Evolutionary conservation across 2,329 filamentous ascomycete species (phyloP), one percentile per base, ranked within the genome.

Genomic region (Tympanopsis confertula): DNA sequence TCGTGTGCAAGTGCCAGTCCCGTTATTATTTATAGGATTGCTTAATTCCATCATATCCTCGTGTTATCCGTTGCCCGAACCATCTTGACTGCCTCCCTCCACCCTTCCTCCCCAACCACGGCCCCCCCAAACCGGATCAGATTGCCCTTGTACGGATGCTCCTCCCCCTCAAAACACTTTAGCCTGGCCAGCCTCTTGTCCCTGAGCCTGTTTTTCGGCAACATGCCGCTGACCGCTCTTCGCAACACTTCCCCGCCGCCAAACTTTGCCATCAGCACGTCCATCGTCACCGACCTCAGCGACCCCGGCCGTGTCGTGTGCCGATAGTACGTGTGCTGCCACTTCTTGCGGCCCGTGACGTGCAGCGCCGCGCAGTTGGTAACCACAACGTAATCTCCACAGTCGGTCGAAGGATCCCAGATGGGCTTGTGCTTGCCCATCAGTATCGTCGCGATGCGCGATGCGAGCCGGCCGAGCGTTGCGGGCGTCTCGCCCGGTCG

Each of bases 351-450:
- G 48, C 91, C 91, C 5, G 91, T 96, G 1, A 79, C 82, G 65
- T 88, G 78, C 37, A 98, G 69, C 35, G 89, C 79, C 29, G 82
- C 74, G 68, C 89, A 96, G 58, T 87, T 81, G 26, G 86, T 86
- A 38, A 91, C 88, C 1, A 98, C 88, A 10, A 98, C 88, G 61
- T 98, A 98, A 75, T 98, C 91, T 50, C 91, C 91, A 71, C 91
- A 96, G 70, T 98, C 91, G 44, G 87, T 95, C 15, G 87, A 94
- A 2, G 91, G 91, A 63, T 96, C 86, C 66, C 79, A 98, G 59
- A 91, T 94, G 17, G 91, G 91, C 66, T 98, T 98, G 73, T 98
- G 82, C 71, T 98, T 98, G 65, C 91, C 91, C 88, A 96, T 95
- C 38, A 95, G 77, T 42, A 86, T 71, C 38, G 81, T 69, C 44